Base-by-base conservation (phyloP, 768 basidiomycete species). In the Kwoniella heveanensis region DNA sequence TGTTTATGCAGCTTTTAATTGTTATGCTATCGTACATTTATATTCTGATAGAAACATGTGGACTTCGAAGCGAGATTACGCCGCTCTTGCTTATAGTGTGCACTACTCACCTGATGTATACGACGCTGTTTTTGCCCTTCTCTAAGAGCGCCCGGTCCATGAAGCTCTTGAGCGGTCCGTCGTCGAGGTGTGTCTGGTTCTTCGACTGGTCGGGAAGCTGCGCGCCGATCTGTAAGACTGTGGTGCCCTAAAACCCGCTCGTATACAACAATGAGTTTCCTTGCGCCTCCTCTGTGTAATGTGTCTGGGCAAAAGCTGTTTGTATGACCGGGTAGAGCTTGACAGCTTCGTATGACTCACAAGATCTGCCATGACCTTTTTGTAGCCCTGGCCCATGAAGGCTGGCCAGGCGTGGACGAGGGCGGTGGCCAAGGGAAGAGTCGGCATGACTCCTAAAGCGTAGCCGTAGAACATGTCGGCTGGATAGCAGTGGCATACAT, bases 51-150 rank as follows among this genome's bases (percentile, higher is more conserved):
- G n/a, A n/a, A n/a, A n/a, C n/a, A n/a, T 36, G 32, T 36, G 32
- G 32, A 36, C 32, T 13, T n/a, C n/a, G n/a, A n/a, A n/a, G n/a
- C n/a, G n/a, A n/a, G n/a, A n/a, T n/a, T n/a, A n/a, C n/a, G n/a
- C n/a, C n/a, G n/a, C n/a, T n/a, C n/a, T n/a, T n/a, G n/a, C n/a
- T n/a, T n/a, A n/a, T n/a, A n/a, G n/a, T 26, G 15, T 21, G 32
- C 30, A 7, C 29, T 12, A 27, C 64, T 66, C 39, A 55, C 54
- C 59, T 66, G 30, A 66, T 57, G 54, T 66, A 66, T 13, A 66
- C 17, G 47, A 66, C 59, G 26, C 59, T 66, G 19, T 61, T 37
- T 30, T 60, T 44, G 19, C 53, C 59, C 21, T 6, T 46, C 21
- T 56, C 36, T 1, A 7, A 1, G 5, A 56, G 37, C 0, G 64